These are phyloP conservation scores for Cicer pinnatifidum DNA, from an alignment of 306 rosid genomes.

Conservation along the genomic window DNA sequence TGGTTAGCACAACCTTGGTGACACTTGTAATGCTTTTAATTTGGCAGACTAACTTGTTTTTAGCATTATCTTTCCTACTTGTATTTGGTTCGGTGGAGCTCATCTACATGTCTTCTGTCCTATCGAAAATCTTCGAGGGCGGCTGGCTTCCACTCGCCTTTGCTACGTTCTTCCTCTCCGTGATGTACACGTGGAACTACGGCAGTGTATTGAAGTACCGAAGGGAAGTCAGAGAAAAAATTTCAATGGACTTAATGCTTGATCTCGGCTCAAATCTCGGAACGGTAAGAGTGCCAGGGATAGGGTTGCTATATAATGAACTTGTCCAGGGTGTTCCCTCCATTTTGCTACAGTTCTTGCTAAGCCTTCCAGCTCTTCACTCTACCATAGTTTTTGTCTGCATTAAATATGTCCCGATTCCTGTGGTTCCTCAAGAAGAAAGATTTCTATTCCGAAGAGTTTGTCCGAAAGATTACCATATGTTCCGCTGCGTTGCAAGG, in stretches of 20 bases:
- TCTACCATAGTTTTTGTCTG: constrained; percentile 84
- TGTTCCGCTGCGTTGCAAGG: constrained; percentile 90
- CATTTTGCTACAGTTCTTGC: constrained; percentile 83
- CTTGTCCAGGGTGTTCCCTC: constrained; percentile 98
- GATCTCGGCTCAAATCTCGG: constrained; percentile 90
- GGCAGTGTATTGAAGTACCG: constrained; percentile 93
- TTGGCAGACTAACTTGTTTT: constrained; percentile 89
- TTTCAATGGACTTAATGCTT: constrained; percentile 77
- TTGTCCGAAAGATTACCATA: constrained; percentile 93
- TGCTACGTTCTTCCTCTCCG: constrained; percentile 74
- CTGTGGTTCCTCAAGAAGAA: constrained; percentile 95
- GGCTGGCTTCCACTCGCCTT: constrained; percentile 98
- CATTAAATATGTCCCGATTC: constrained; percentile 91
- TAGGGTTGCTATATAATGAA: constrained; percentile 89
- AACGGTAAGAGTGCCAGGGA: constrained; percentile 92
- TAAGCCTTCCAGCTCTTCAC: constrained; percentile 91
- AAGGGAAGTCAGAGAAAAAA: constrained; percentile 82
- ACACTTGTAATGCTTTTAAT: constrained; percentile 91
- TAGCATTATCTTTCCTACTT: constrained; percentile 71
- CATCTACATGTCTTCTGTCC: constrained; percentile 78
- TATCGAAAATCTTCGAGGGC: constrained; percentile 74
- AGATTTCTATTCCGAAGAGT: constrained; percentile 88
- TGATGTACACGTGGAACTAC: constrained; percentile 98
- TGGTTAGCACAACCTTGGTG: constrained; percentile 90
- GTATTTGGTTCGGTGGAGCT: constrained; percentile 86